phyloP scores from a whole-genome alignment of 805 yeast genomes.

The Saturnispora hagleri region DNA sequence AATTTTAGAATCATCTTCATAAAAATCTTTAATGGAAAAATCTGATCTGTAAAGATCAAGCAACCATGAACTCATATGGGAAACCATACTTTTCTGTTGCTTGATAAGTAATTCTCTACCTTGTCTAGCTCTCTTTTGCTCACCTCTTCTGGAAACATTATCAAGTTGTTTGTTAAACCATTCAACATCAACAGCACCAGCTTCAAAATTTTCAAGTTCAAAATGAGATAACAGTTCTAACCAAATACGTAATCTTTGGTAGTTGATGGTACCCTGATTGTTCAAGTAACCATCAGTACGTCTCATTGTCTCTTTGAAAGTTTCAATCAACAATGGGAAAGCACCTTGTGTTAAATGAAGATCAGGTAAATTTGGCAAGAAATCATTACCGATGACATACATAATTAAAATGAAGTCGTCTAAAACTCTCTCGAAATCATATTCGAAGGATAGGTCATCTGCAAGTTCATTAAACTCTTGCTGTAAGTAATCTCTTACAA shows the following conservation, averaged over 20 bases:
- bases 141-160: conserved; percentile 65
- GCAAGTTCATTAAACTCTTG: conserved; percentile 72
- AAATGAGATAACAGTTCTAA: conserved; percentile 65
- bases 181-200: conserved; percentile 71
- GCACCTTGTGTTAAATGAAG: conserved; percentile 92
- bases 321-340: conserved; percentile 80
- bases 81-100: conserved; percentile 69
- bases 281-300: conserved; percentile 77
- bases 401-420: conserved; percentile 89
- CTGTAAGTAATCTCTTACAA: conserved; percentile 84
- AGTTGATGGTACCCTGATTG: conserved; percentile 72
- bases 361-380: conserved; percentile 93
- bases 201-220: conserved; percentile 81
- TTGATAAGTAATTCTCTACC: conserved; percentile 59
- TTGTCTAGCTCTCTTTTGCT: conserved; percentile 51
- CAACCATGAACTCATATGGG: conserved; percentile 45
- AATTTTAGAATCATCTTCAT: conserved; percentile 30
- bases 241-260: conserved; percentile 66
- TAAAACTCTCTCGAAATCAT: conserved; percentile 77
- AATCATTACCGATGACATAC: conserved; percentile 96
- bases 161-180: conserved; percentile 88
- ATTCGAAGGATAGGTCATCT: conserved; percentile 54
- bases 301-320: conserved; percentile 74
- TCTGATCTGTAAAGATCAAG: conserved; percentile 22
- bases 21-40: conserved; percentile 27